Evolutionary conservation across 352 stramenopile species (phyloP).

Genomic region (Phytopythium cucurbitacearum): DNA sequence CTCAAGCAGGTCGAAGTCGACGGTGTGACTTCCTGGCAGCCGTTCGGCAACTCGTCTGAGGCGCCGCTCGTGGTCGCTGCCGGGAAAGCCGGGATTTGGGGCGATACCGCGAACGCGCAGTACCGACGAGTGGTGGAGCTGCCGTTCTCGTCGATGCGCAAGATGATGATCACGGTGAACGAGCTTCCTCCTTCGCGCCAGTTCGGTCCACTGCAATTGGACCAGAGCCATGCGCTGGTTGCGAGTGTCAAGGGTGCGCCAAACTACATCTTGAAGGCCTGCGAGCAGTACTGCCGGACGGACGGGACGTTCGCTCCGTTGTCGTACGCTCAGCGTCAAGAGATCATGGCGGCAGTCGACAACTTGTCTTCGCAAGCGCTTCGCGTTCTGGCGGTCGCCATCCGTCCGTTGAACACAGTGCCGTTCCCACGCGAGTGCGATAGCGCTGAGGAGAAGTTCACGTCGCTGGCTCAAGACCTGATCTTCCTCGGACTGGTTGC

Average conservation of each 20-base stretch:
- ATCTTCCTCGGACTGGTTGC: conserved; percentile 89
- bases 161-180: conserved; percentile 89
- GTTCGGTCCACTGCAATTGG: conserved; percentile 16
- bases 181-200: conserved; percentile 39
- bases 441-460: conserved; percentile 16
- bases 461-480: conserved; percentile 32
- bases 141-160: conserved; percentile 90
- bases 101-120: conserved; percentile 13
- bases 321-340: neutral
- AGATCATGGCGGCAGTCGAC: conserved; percentile 33
- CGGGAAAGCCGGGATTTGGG: conserved; percentile 32
- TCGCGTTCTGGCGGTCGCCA: conserved; percentile 75
- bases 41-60: conserved; percentile 36
- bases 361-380: conserved; percentile 42
- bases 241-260: conserved; percentile 35
- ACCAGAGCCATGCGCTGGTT: conserved; percentile 9
- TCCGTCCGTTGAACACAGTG: conserved; percentile 19
- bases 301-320: conserved; percentile 32
- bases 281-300: conserved; percentile 34
- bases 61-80: conserved; percentile 38
- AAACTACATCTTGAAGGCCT: conserved; percentile 37
- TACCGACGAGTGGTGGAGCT: conserved; percentile 73
- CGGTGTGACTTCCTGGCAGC: conserved; percentile 14
- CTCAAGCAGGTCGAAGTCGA: conserved; percentile 21
- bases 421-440: conserved; percentile 2